Evolutionary conservation across 768 basidiomycete genomes (phyloP), one percentile per base, ranked within the genome.

Genomic region (Agrocybe pediades): DNA sequence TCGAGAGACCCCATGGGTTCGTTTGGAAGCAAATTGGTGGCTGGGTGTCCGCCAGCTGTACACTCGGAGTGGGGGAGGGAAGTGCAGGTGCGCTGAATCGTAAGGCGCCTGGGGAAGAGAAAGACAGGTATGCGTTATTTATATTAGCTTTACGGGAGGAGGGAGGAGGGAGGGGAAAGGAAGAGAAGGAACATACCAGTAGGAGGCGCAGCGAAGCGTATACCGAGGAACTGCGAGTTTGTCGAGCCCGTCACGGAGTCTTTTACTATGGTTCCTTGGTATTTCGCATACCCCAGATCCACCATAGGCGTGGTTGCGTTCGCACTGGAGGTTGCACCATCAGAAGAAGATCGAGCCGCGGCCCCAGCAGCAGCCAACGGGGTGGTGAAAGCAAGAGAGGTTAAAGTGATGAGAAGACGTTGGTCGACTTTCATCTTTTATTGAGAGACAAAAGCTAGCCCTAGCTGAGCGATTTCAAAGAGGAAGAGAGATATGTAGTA

Each of bases 201-300:
- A 1, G 81, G 81, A 20, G 77, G 65, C 9, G 78, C 77, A 4
- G 82, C 81, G 65, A 77, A 84, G 5, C 80, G 73, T 41, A 80
- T 72, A 0, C 74, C 75, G 15, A 78, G 63, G 55, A 76, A 80
- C 8, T 65, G 58, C 1, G 71, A 70, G 49, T 74, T 68, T 1
- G 66, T 66, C 0, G 66, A 29, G 47, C 76, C 66, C 16, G 73
- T 59, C 0, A 62, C 46, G 19, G 50, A 3, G 36, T 61, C 62
- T 25, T 54, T 43, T 9, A 54, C 51, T 6, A 54, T n/a, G 2
- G 46, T 27, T 1, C 78, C 79, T 62, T 74, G 69, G 52, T 79
- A 81, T 50, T 65, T 63, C 1, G 79, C 74, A 57, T 80, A 80
- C 6, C 78, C 80, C 11, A 81, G 65, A 54, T 80, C 69, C 16